Base-by-base conservation (phyloP, 768 basidiomycete genomes). In the Pholiota microspora region DNA sequence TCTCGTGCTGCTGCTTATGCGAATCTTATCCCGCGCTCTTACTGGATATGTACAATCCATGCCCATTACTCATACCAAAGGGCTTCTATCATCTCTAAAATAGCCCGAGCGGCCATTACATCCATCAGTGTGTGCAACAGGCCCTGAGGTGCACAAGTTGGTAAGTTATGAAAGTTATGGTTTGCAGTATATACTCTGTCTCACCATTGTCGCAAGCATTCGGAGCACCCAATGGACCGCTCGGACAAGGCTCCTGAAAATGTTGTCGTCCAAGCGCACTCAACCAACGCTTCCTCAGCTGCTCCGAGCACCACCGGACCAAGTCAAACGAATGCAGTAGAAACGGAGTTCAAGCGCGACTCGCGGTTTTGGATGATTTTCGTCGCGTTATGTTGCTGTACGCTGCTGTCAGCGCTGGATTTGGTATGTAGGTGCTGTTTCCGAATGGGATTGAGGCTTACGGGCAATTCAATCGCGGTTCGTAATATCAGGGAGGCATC, bases 391-490 rank as follows among this genome's bases (percentile, higher is more conserved):
- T 57, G 56, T 44, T 53, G 45, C 29, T 57, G 56, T 35, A 53
- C 56, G 18, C 25, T 57, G 34, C 46, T 63, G 16, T 56, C 53
- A 12, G 62, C 62, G 4, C 49, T 63, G 40, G 62, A 63, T 49
- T 48, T 63, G 28, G 61, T 62, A 51, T 34, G 1, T 31, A 59
- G 21, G 40, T 21, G 7, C 6, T 53, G 2, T 25, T 45, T 31
- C 18, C 38, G 12, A 47, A 42, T 42, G 21, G 40, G 23, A 32
- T 49, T 15, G 9, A 4, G 18, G 28, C 27, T 13, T 40, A n/a
- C 29, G 23, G 13, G n/a, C 7, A 8, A 44, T 21, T 51, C 8
- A 34, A 42, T n/a, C 18, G n/a, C 10, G 12, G 25, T 48, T 18
- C 7, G 12, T 40, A 10, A 40, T n/a, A n/a, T n/a, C 27, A 51